Percentiles rank a stretch among this genome's conserved stretches.
Conservation (phyloP, 2,329 filamentous ascomycete genomes). For the Ambrosiella xylebori region DNA sequence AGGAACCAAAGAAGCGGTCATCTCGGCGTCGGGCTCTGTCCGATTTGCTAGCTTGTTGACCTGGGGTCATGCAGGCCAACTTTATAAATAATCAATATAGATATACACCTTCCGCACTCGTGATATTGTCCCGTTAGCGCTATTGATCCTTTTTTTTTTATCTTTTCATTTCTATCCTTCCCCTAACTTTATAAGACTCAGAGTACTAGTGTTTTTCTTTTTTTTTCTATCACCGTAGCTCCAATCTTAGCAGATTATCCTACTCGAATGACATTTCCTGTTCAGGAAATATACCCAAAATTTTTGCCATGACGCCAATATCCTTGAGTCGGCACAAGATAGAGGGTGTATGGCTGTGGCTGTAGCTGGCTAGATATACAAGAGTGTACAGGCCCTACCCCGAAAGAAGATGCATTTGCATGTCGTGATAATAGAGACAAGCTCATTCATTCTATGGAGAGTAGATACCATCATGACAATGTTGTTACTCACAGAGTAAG, state of each 20-base stretch:
- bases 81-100: neutral
- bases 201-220: no score
- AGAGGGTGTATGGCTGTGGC: no score
- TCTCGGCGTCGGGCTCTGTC: neutral
- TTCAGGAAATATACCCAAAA: neutral
- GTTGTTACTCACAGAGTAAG: no score
- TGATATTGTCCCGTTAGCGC: neutral
- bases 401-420: no score
- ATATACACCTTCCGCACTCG: neutral
- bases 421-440: no score
- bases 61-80: neutral
- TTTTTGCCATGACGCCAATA: neutral
- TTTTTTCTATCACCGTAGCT: neutral
- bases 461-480: no score
- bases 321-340: neutral
- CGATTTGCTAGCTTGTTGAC: neutral
- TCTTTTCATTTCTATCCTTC: neutral
- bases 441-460: no score
- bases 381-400: no score
- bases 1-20: neutral
- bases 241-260: neutral
- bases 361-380: no score
- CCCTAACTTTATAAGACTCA: no score
- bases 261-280: neutral
- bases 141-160: neutral